Conservation (phyloP, 1,284 basidiomycete genomes). For the Xerocomus amazonicus region DNA sequence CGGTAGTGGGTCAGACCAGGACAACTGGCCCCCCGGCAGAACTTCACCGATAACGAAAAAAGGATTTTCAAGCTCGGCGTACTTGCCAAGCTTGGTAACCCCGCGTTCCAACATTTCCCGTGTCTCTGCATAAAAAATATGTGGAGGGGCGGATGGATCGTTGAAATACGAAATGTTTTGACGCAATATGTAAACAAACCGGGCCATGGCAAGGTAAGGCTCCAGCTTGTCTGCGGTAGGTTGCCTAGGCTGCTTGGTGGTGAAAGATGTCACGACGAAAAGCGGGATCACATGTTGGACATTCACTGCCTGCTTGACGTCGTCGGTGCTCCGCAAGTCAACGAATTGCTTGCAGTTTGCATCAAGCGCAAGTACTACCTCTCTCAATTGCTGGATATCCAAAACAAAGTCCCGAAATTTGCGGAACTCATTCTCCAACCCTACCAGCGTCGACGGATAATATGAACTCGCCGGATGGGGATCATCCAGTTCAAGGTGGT, state of each 20-base stretch:
- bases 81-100: background rate
- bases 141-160: background rate
- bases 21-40: background rate
- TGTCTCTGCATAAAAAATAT: background rate
- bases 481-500: background rate
- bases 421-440: background rate
- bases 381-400: background rate
- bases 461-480: background rate
- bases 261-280: background rate
- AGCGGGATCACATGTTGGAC: no score
- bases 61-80: background rate
- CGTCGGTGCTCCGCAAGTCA: background rate
- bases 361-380: background rate
- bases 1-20: background rate
- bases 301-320: background rate
- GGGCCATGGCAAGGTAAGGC: background rate
- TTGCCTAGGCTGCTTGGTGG: background rate
- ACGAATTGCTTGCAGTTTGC: background rate
- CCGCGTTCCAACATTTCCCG: background rate
- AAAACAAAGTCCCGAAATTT: background rate
- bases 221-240: background rate
- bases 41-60: background rate
- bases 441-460: background rate
- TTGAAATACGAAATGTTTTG: background rate
- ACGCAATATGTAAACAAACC: background rate